phyloP scores from a whole-genome alignment of 306 rosid genomes.

The Malus sylvestris region DNA sequence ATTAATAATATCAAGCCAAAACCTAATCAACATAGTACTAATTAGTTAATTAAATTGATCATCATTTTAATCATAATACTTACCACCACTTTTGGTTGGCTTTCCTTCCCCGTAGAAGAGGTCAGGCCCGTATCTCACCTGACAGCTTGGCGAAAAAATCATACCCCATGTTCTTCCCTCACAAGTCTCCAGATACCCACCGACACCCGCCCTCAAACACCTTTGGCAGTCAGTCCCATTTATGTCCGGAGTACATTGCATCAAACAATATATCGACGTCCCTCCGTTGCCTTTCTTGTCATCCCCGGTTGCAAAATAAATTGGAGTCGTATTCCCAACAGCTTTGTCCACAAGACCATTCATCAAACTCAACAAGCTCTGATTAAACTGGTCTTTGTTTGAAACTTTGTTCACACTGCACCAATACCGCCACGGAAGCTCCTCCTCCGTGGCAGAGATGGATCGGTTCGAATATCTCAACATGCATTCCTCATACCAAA shows the following conservation, averaged over 20 bases:
- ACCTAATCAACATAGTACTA: not conserved
- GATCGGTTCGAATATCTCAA: slow-evolving; percentile 39
- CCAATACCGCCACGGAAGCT: not conserved
- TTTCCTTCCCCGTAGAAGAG: not conserved
- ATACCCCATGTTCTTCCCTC: slow-evolving; percentile 4
- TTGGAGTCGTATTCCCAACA: not conserved
- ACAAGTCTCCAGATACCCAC: not conserved
- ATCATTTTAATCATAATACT: not conserved
- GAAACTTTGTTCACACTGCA: slow-evolving; percentile 7
- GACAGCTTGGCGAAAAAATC: slow-evolving; percentile 6
- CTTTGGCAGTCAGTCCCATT: not conserved
- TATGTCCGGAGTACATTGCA: slow-evolving; percentile 25
- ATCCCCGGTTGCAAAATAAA: not conserved
- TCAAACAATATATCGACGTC: not conserved
- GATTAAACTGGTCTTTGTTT: not conserved
- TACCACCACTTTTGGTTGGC: not conserved
- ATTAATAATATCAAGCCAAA: not conserved
- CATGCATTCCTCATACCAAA: slow-evolving; percentile 46
- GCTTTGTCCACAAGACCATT: not conserved
- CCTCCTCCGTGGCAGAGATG: slow-evolving; percentile 19
- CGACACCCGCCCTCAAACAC: not conserved
- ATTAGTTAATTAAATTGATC: not conserved
- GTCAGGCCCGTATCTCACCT: not conserved
- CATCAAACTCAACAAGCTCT: not conserved
- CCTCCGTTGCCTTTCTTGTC: not conserved